Evolutionary conservation across 495 filamentous ascomycete genomes (phyloP).

Genomic region (Xylaria scruposa): DNA sequence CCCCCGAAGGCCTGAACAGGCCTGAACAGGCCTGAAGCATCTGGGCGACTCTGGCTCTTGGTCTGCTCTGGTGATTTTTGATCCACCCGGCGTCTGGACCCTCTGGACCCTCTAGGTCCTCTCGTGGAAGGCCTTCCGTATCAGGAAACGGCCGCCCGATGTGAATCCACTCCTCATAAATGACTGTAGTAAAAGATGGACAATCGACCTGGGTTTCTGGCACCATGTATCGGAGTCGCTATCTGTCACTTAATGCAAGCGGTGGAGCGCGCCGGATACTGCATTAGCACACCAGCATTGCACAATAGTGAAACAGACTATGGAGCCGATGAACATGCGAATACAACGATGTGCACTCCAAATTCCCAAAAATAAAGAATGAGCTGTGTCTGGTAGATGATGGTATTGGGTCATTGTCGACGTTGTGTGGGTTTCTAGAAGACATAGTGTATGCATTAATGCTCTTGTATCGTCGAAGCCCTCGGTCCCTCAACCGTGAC

Average conservation of each 20-base stretch:
- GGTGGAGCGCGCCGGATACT: conserved; percentile 9
- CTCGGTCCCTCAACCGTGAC: not conserved
- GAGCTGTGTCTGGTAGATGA: not conserved
- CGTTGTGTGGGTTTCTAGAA: conserved; percentile 1
- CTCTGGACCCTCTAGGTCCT: not conserved
- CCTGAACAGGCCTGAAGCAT: conserved; percentile 21
- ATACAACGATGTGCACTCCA: conserved; percentile 16
- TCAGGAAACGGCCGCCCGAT: conserved; percentile 26
- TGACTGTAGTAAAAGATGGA: conserved; percentile 13
- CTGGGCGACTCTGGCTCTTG: not conserved
- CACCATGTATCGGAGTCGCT: conserved; percentile 2
- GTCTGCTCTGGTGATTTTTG: not conserved
- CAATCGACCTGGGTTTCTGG: conserved; percentile 1
- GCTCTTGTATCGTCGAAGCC: not conserved
- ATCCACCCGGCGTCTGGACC: conserved; percentile 17
- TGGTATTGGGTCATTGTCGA: not conserved
- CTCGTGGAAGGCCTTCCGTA: conserved; percentile 23
- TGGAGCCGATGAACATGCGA: conserved; percentile 10
- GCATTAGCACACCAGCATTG: conserved; percentile 24
- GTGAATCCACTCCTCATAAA: conserved; percentile 16
- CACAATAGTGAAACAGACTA: conserved; percentile 19
- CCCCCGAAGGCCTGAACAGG: too few relatives aligned
- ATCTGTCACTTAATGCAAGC: conserved; percentile 19
- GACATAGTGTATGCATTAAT: not conserved
- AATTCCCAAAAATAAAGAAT: conserved; percentile 19